phyloP scores from a whole-genome alignment of 78 protist species.

The Dictyostelium capitatum region DNA sequence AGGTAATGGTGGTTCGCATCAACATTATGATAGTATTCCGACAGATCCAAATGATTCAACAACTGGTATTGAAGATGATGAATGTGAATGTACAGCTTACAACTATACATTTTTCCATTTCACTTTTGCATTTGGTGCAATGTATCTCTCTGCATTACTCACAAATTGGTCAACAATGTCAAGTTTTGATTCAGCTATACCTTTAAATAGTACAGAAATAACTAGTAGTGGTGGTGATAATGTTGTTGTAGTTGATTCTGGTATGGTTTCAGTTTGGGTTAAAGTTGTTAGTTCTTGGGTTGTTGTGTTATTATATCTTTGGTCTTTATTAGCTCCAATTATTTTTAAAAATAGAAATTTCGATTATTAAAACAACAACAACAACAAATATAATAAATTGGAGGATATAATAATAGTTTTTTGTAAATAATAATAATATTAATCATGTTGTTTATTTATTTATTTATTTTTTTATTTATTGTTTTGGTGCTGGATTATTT shows the following conservation, averaged over 20 bases:
- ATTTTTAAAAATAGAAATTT: conserved; percentile 67
- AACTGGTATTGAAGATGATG: conserved; percentile 72
- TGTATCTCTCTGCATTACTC: conserved; percentile 85
- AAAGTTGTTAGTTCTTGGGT: conserved; percentile 78
- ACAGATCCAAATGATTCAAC: neutral
- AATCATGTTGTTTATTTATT: neutral
- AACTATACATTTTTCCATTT: conserved; percentile 88
- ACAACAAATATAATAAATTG: neutral
- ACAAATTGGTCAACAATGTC: conserved; percentile 83
- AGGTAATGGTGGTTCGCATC: neutral
- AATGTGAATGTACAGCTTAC: conserved; percentile 73
- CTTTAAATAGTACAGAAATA: neutral
- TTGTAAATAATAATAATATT: neutral
- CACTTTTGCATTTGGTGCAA: conserved; percentile 87
- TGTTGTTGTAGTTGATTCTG: conserved; percentile 35
- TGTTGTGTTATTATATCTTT: conserved; percentile 72
- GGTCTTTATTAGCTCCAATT: conserved; percentile 85
- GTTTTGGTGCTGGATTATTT: conserved; percentile 3
- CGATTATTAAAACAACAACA: conserved; percentile 36
- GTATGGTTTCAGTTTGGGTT: conserved; percentile 87
- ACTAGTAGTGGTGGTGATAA: neutral
- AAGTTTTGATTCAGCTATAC: neutral
- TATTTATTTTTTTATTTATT: conserved; percentile 1
- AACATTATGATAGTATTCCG: conserved; percentile 5
- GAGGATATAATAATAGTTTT: too few species aligned